These are phyloP conservation scores for Hortiboletus flavorubellus DNA, from an alignment of 768 basidiomycete species.

Conservation along the genomic window DNA sequence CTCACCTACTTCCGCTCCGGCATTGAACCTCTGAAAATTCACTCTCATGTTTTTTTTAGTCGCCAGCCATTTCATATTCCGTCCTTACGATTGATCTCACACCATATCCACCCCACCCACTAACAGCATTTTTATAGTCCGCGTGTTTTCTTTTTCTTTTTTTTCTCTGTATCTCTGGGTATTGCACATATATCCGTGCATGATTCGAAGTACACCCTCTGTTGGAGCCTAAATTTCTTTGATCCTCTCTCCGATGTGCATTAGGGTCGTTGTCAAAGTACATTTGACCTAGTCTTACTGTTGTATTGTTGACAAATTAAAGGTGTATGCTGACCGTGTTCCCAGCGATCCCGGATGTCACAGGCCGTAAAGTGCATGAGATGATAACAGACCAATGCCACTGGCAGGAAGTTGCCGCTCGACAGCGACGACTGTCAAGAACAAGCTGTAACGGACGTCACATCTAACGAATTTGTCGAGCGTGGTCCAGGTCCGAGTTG, in stretches of 20 bases:
- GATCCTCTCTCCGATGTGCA: neutral
- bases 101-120: conserved; percentile 10
- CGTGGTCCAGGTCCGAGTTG: too few species aligned
- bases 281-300: conserved; percentile 3
- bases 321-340: conserved; percentile 10
- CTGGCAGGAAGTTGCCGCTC: too few species aligned
- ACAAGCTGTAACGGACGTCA: too few species aligned
- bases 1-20: conserved; percentile 28
- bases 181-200: conserved; percentile 24
- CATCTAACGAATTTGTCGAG: too few species aligned
- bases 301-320: conserved; percentile 18
- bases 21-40: conserved; percentile 25
- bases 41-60: conserved; percentile 19
- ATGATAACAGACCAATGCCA: too few species aligned
- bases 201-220: conserved; percentile 8
- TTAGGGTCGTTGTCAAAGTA: conserved; percentile 2
- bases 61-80: conserved; percentile 7
- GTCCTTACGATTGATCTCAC: conserved; percentile 1
- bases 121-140: conserved; percentile 11
- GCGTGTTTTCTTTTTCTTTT: neutral
- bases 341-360: neutral
- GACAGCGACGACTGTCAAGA: too few species aligned
- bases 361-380: too few species aligned
- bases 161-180: conserved; percentile 21
- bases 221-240: conserved; percentile 4